phyloP scores from a whole-genome alignment of 2,329 filamentous ascomycete species.

The Xenoacremonium recifei region DNA sequence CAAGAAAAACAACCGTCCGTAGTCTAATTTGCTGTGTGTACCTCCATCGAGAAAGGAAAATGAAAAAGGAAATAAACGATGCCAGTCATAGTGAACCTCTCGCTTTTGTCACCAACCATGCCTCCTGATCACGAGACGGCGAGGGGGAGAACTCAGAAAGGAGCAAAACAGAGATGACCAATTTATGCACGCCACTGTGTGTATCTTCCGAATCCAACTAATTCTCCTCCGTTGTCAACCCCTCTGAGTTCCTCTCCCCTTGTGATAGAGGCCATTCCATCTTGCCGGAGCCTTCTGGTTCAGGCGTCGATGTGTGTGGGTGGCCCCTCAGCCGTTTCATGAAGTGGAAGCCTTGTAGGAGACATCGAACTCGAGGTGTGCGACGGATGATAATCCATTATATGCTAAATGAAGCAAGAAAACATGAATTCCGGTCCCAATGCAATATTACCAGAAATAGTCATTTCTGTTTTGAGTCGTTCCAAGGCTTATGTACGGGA shows the following conservation, averaged over 20 bases:
- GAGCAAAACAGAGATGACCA: constrained; percentile 16
- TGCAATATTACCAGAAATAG: constrained; percentile 49
- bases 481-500: constrained; percentile 35
- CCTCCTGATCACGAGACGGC: not conserved
- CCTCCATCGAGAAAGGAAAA: constrained; percentile 19
- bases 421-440: constrained; percentile 35
- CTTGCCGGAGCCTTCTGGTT: too few species aligned
- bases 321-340: too few species aligned
- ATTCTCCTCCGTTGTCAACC: constrained; percentile 7
- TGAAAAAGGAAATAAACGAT: too few species aligned
- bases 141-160: constrained; percentile 14
- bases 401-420: constrained; percentile 29
- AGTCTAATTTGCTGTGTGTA: constrained; percentile 32
- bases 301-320: too few species aligned
- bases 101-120: constrained; percentile 8
- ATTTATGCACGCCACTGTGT: constrained; percentile 14
- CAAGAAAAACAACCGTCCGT: constrained; percentile 24
- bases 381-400: constrained; percentile 23
- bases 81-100: constrained; percentile 22
- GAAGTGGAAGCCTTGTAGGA: too few species aligned
- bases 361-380: too few species aligned
- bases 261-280: too few species aligned
- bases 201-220: constrained; percentile 14
- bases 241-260: constrained; percentile 7
- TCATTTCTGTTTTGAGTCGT: constrained; percentile 28